phyloP scores from a whole-genome alignment of 2,329 filamentous ascomycete genomes.

The Fusarium sororula region DNA sequence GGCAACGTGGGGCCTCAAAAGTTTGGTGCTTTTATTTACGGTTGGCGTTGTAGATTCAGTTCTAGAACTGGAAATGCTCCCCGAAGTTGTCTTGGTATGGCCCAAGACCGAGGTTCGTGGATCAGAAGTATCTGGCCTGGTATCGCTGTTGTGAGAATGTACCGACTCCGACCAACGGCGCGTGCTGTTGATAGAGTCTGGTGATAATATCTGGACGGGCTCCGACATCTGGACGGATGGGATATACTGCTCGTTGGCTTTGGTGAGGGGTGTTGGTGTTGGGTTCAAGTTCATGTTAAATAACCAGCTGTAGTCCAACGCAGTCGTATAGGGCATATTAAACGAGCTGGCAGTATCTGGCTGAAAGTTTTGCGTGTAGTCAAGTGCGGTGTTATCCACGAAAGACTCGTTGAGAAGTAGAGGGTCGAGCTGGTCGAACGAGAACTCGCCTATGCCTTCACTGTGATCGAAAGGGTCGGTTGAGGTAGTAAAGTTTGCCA shows the following conservation, averaged over 20 bases:
- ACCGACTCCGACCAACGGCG: constrained; percentile 23
- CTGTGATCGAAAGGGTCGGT: neutral
- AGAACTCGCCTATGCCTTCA: neutral
- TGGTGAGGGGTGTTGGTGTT: neutral
- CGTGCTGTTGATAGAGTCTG: constrained; percentile 35
- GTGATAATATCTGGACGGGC: constrained; percentile 3
- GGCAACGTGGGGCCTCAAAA: fast-evolving
- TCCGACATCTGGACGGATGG: neutral
- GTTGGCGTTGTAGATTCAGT: neutral
- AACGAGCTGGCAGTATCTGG: constrained; percentile 71
- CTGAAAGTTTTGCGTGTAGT: constrained; percentile 65
- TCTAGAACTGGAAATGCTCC: neutral
- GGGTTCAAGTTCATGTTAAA: constrained; percentile 56
- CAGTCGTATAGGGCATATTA: constrained; percentile 72
- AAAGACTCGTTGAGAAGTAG: neutral
- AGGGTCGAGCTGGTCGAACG: neutral
- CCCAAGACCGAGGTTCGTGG: neutral
- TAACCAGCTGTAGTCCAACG: constrained; percentile 70
- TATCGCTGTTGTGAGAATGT: neutral
- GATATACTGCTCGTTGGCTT: neutral
- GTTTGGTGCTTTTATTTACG: neutral
- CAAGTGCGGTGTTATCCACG: neutral
- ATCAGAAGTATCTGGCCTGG: neutral
- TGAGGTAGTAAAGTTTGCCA: neutral
- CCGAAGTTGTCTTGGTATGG: neutral